Base-by-base conservation (phyloP, 2,329 filamentous ascomycete genomes). In the Fusarium buharicum region DNA sequence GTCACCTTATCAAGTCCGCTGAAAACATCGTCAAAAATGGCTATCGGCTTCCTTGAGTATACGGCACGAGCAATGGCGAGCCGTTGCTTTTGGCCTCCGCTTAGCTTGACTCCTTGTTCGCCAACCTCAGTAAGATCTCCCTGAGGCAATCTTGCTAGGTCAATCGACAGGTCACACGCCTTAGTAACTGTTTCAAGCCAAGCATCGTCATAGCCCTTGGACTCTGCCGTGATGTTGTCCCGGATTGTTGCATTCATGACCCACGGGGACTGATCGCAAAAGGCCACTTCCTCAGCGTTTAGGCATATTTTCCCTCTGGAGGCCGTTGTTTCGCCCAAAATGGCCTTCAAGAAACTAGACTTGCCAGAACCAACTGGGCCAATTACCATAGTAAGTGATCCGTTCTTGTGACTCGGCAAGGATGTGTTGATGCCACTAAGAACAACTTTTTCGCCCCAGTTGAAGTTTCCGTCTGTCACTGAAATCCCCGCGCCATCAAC, bases 1-100 rank as follows among this genome's bases (percentile, higher is more conserved):
- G 79, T 81, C 3, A 76, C 70, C 12, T 74, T 73, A 47, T 80
- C 78, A 3, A 80, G 64, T 0, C 76, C 77, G 18, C 76, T 78
- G 6, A 79, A 74, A 2, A 77, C 73, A 28, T 79, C 77, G 16
- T 79, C 77, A 28, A 79, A 73, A 4, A 79, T 69, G 4, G 75
- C 67, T 0, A 78, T 59, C 1, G 62, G 66, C 6, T 74, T 75
- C 10, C 69, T 64, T 1, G 74, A 70, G 47, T 75, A 76, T 0
- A 75, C 55, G 3, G 74, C 73, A 7, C 74, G 72, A 12, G 74
- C 74, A 7, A 76, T 69, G 1, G 74, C 68, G 7, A 76, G 61
- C 33, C 74, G 63, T 44, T 76, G 72, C 30, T 72, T 75, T 39
- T 76, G 75, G 1, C 74, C 74, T 22, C 75, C 74, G 17, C 74